Base-by-base conservation (phyloP, 345 rosid species). In the Cardamine resedifolia region DNA sequence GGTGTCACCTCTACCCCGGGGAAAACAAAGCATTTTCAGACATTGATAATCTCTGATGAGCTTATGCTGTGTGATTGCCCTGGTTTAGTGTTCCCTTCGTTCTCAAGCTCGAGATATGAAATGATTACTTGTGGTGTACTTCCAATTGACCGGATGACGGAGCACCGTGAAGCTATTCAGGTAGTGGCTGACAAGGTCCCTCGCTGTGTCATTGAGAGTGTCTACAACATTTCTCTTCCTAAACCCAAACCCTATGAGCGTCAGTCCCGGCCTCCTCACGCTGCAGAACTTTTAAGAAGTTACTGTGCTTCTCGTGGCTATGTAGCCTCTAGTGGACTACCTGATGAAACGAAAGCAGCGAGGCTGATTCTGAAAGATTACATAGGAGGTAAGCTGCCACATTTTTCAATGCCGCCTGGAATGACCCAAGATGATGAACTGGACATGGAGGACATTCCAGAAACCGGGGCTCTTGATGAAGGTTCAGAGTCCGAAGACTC, bases 1-100 rank as follows among this genome's bases (percentile, higher is more conserved):
- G 98, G 99, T n/a, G 98, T 95, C 62, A 95, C 98, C 60, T 87
- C 96, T 24, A 91, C 99, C 21, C 98, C 99, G 0, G 99, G 99
- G 15, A 95, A 95, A 85, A 95, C 99, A 10, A 95, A 91, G 83
- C 98, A 95, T 78, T 95, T 95, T 83, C 99, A 91, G 77, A 95
- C 99, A 3, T 74, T 90, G 67, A 87, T 87, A 53, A 90, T 95
- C 36, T 92, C 97, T 7, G 87, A 90, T 24, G 86, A 88, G 76
- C 79, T 95, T 20, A 92, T 87, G 55, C 82, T 95, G 1, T 91
- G 99, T 23, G 99, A 91, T 70, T 91, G 99, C 61, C 99, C 97
- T 39, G 97, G 99, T 55, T 81, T 91, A 82, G 97, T 95, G 15
- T 91, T 91, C 77, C 97, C 98, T 18, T 90, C 98, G 7, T 91